Evolutionary conservation across 2,329 filamentous ascomycete species (phyloP), one percentile per base, ranked within the genome.

Genomic region (Ophiostoma montium): DNA sequence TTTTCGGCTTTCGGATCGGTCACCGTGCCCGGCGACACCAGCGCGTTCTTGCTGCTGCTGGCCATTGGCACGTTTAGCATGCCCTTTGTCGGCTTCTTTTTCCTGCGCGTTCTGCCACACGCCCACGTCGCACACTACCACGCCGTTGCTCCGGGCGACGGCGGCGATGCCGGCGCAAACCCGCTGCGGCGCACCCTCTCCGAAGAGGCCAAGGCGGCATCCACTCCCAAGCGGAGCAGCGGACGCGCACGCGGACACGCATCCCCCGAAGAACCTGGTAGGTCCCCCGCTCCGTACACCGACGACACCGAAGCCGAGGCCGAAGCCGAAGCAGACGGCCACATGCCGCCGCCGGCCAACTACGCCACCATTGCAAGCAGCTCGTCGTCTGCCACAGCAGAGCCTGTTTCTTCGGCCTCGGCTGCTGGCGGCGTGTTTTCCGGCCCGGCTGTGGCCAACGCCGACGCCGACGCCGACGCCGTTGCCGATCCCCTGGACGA

Each of bases 21-120:
- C 43, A 69, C 86, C 36, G 89, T 95, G 60, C 85, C 86, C 2
- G 86, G 87, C 35, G 80, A 94, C 58, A 92, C 88, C 1, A 82
- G 83, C 49, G 76, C 77, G 35, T 89, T 95, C 57, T 72, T 98
- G 50, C 70, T 90, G 55, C 69, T 96, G 27, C 71, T 98, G 36
- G 80, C 88, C 3, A 71, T 79, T 54, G 89, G 88, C 15, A 95
- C 90, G 1, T 85, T 82, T 53, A 66, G 74, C 45, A 72, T 96
- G 57, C 82, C 83, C 4, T 75, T 94, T 48, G 61, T 80, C 21
- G 83, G 86, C 19, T 86, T 90, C 64, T 86, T 94, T 62, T 95
- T 96, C 63, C 71, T 96, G 45, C 80, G 80, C 46, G 80, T 94
- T 23, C 70, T 88, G 50, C 79, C 81, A 10, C 74, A 72, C 43